phyloP scores from a whole-genome alignment of 1,284 basidiomycete species.

The Apiotrichum veenhuisii region DNA sequence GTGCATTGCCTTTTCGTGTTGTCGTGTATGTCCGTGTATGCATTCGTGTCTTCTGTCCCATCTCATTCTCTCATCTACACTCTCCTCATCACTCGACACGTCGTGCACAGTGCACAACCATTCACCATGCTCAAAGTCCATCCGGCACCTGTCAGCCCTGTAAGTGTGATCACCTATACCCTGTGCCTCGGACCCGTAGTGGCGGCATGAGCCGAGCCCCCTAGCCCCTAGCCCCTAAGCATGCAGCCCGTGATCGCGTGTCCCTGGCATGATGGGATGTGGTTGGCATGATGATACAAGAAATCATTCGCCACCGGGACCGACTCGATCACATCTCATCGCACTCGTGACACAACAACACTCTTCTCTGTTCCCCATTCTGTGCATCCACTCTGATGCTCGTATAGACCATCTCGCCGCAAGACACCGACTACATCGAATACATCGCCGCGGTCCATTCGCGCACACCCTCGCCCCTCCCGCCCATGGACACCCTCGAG shows the following conservation, averaged over 20 bases:
- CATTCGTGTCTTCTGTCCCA: too few species aligned
- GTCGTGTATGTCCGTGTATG: too few species aligned
- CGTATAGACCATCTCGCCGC: neutral
- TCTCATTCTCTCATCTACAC: too few species aligned
- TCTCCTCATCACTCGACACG: neutral
- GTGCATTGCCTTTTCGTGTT: too few species aligned
- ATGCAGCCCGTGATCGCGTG: too few species aligned
- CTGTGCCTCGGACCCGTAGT: too few species aligned
- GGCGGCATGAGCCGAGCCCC: too few species aligned
- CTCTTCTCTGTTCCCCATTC: neutral
- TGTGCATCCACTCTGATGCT: neutral
- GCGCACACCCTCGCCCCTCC: neutral
- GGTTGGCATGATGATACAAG: too few species aligned
- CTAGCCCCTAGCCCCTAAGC: too few species aligned
- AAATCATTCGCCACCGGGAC: neutral
- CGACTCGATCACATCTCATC: neutral
- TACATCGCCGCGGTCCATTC: neutral
- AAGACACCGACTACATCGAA: neutral
- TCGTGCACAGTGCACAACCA: neutral
- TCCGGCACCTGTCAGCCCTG: neutral
- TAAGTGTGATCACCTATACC: too few species aligned
- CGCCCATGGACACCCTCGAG: constrained; percentile 57
- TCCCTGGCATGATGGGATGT: neutral
- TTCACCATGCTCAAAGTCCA: neutral
- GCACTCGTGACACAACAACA: too few species aligned